These are phyloP conservation scores for Hyaloraphidium curvatum DNA, from an alignment of 192 early-diverging fungal species.

Conservation along the genomic window DNA sequence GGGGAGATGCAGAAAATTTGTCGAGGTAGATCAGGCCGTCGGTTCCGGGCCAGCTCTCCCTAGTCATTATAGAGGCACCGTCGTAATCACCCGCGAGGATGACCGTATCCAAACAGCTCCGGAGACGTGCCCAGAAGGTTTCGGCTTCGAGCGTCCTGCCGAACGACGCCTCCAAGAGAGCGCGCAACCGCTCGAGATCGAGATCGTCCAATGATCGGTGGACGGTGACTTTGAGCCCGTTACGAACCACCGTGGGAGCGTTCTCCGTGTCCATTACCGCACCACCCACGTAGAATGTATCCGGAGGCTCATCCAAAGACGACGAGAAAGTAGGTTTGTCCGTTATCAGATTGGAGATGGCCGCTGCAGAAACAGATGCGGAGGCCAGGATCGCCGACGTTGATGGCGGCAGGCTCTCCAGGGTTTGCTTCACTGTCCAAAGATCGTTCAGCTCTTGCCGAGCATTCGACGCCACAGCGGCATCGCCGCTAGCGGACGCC, in stretches of 20 bases:
- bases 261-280: constrained; percentile 14
- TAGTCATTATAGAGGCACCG: constrained; percentile 70
- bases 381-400: constrained; percentile 60
- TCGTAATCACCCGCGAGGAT: constrained; percentile 83
- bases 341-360: constrained; percentile 56
- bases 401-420: constrained; percentile 42
- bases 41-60: constrained; percentile 22
- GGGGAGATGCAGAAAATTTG: constrained; percentile 78
- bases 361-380: constrained; percentile 17
- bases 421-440: constrained; percentile 40
- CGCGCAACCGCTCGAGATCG: constrained; percentile 26
- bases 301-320: constrained; percentile 11
- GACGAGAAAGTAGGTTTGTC: constrained; percentile 54
- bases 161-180: constrained; percentile 61
- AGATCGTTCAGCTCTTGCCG: no score
- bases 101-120: constrained; percentile 26
- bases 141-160: constrained; percentile 30
- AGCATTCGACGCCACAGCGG: neutral
- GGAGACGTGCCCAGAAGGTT: constrained; percentile 37
- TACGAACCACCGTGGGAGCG: constrained; percentile 56
- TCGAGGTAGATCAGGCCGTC: constrained; percentile 45
- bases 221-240: constrained; percentile 45
- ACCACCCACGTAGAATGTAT: constrained; percentile 7
- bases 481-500: constrained; percentile 9
- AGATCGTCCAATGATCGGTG: constrained; percentile 32